Conservation (phyloP, 768 basidiomycete genomes). For the Hypsizygus marmoreus region DNA sequence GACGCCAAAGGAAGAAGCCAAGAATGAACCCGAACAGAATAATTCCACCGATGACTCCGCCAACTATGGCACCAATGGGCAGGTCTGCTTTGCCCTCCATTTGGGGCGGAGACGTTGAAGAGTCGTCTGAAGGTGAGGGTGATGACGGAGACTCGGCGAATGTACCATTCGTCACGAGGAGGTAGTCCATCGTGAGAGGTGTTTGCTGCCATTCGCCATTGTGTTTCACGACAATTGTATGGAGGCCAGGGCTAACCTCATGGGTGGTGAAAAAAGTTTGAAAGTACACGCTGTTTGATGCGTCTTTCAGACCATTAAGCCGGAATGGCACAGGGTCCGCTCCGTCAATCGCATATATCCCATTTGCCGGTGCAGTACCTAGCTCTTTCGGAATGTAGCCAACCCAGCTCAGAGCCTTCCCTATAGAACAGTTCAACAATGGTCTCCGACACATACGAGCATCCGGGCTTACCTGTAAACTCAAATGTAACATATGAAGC, state of each 20-base stretch:
- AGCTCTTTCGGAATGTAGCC: constrained; percentile 10
- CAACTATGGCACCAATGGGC: constrained; percentile 21
- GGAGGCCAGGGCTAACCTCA: constrained; percentile 17
- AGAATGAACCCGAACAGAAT: constrained; percentile 15
- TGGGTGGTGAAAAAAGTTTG: constrained; percentile 28
- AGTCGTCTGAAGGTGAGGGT: constrained; percentile 1
- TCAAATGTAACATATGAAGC: constrained; percentile 20
- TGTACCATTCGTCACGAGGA: constrained; percentile 23
- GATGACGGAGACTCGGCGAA: neutral
- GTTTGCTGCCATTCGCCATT: constrained; percentile 20
- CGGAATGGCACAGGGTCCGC: constrained; percentile 17
- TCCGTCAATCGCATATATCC: constrained; percentile 23
- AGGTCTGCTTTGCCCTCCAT: neutral
- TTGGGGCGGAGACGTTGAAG: neutral
- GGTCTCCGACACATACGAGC: neutral
- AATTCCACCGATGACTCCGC: constrained; percentile 23
- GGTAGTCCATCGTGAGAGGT: constrained; percentile 27
- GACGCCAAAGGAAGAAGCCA: constrained; percentile 1
- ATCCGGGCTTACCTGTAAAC: constrained; percentile 23
- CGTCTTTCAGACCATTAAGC: constrained; percentile 19
- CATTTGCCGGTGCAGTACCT: constrained; percentile 3
- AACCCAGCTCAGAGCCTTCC: constrained; percentile 12
- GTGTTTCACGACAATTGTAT: constrained; percentile 24
- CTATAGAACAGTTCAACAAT: constrained; percentile 12
- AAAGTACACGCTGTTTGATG: constrained; percentile 17